Percentiles rank a stretch among this genome's conserved stretches.
phyloP scores from a whole-genome alignment of 768 basidiomycete genomes.

The Mycena sanguinolenta region DNA sequence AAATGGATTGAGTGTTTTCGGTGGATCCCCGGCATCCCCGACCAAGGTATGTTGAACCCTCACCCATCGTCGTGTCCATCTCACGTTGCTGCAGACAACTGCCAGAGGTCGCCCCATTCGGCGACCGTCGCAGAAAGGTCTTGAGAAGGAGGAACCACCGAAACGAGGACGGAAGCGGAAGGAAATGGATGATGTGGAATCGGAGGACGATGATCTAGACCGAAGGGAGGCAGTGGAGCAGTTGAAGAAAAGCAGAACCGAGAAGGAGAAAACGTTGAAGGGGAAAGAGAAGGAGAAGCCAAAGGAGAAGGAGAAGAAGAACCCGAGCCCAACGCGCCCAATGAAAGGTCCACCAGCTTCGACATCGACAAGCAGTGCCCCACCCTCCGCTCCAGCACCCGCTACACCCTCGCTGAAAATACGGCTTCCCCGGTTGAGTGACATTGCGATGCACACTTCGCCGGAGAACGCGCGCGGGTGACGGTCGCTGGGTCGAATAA shows the following conservation, averaged over 20 bases:
- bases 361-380: slow-evolving; percentile 32
- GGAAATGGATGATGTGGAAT: slow-evolving; percentile 38
- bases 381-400: slow-evolving; percentile 41
- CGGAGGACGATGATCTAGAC: slow-evolving; percentile 30
- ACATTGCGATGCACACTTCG: slow-evolving; percentile 34
- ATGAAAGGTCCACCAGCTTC: slow-evolving; percentile 29
- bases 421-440: slow-evolving; percentile 64
- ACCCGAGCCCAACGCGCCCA: slow-evolving; percentile 47
- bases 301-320: slow-evolving; percentile 26
- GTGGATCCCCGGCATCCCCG: slow-evolving; percentile 22
- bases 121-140: slow-evolving; percentile 47
- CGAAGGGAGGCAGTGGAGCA: slow-evolving; percentile 24
- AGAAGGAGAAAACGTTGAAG: slow-evolving; percentile 23
- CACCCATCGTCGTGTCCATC: not conserved
- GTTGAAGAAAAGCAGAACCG: slow-evolving; percentile 34
- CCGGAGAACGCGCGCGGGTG: slow-evolving; percentile 16
- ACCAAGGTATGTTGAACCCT: slow-evolving; percentile 21
- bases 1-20: slow-evolving; percentile 12
- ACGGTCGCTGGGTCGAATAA: slow-evolving; percentile 9
- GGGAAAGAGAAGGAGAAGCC: slow-evolving; percentile 32
- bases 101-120: slow-evolving; percentile 36
- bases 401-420: slow-evolving; percentile 66
- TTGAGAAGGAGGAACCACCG: slow-evolving; percentile 35
- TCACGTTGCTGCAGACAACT: slow-evolving; percentile 35
- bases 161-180: slow-evolving; percentile 50